A percentile compares a stretch with the other conserved stretches of the same genome.
phyloP scores from a whole-genome alignment of 345 rosid species.

The Lumnitzera racemosa region DNA sequence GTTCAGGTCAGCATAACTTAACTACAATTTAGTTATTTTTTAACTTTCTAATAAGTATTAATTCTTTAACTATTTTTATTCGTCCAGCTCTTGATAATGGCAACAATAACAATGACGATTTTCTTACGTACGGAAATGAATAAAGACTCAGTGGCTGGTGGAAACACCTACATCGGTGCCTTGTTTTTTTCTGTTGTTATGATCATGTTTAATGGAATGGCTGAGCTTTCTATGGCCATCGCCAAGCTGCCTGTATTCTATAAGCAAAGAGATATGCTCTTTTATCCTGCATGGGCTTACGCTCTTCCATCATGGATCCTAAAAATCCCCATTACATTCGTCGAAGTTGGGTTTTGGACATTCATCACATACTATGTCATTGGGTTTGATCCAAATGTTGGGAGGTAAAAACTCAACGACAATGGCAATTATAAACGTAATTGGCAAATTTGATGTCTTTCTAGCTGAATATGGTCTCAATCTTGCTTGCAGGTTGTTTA shows the following conservation, averaged over 20 bases:
- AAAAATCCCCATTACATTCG: constrained; percentile 27
- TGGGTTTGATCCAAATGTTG: constrained; percentile 36
- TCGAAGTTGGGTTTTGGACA: constrained; percentile 36
- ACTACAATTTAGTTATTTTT: neutral
- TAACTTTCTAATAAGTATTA: neutral
- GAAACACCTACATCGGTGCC: constrained; percentile 30
- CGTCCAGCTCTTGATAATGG: constrained; percentile 15
- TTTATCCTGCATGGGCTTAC: constrained; percentile 45
- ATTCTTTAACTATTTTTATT: neutral
- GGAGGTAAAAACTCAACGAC: constrained; percentile 16
- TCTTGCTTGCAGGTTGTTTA: constrained; percentile 27
- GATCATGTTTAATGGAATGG: constrained; percentile 25
- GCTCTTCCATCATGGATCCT: constrained; percentile 42
- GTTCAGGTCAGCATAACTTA: constrained; percentile 21
- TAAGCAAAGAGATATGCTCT: constrained; percentile 41
- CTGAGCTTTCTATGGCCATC: constrained; percentile 33
- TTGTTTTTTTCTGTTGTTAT: constrained; percentile 15
- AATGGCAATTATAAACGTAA: neutral
- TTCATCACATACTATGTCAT: constrained; percentile 30
- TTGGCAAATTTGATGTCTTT: neutral
- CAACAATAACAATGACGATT: constrained; percentile 25
- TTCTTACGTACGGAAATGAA: constrained; percentile 32
- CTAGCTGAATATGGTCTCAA: neutral
- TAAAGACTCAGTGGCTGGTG: constrained; percentile 8
- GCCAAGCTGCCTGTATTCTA: constrained; percentile 41